A percentile compares a stretch with the other conserved stretches of the same genome.
phyloP scores from a whole-genome alignment of 257 asterid genomes.

The Primulina tabacum region DNA sequence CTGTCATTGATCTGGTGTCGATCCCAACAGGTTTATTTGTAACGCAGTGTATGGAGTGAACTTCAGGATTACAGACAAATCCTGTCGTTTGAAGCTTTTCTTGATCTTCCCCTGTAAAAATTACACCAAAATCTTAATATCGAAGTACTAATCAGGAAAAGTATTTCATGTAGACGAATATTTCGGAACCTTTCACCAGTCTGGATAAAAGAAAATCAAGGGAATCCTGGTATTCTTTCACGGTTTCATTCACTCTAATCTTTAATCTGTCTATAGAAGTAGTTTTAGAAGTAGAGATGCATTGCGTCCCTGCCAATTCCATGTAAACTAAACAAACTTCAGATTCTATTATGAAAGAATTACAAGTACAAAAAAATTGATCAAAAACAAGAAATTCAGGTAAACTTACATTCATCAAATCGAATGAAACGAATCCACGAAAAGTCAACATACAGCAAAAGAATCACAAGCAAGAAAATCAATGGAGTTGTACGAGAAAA shows the following conservation, averaged over 20 bases:
- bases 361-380: not conserved
- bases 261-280: conserved; percentile 4
- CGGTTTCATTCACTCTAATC: conserved; percentile 1
- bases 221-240: conserved; percentile 21
- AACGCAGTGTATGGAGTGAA: conserved; percentile 48
- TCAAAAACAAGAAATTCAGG: not conserved
- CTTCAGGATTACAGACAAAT: conserved; percentile 39
- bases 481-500: conserved; percentile 31
- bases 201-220: conserved; percentile 27
- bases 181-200: conserved; percentile 32
- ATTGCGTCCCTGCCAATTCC: conserved; percentile 29
- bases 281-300: conserved; percentile 9
- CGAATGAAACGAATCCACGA: conserved; percentile 26
- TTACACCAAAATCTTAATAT: not conserved
- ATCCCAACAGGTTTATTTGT: conserved; percentile 33
- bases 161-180: not conserved
- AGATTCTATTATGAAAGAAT: not conserved
- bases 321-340: not conserved
- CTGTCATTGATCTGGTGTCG: conserved; percentile 45
- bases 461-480: conserved; percentile 34
- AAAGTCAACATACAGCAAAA: conserved; percentile 31
- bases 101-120: conserved; percentile 42
- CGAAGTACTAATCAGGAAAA: not conserved
- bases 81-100: conserved; percentile 38
- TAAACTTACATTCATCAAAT: conserved; percentile 29